Conservation (phyloP, 495 filamentous ascomycete species). For the Sordaria brevicollis region DNA sequence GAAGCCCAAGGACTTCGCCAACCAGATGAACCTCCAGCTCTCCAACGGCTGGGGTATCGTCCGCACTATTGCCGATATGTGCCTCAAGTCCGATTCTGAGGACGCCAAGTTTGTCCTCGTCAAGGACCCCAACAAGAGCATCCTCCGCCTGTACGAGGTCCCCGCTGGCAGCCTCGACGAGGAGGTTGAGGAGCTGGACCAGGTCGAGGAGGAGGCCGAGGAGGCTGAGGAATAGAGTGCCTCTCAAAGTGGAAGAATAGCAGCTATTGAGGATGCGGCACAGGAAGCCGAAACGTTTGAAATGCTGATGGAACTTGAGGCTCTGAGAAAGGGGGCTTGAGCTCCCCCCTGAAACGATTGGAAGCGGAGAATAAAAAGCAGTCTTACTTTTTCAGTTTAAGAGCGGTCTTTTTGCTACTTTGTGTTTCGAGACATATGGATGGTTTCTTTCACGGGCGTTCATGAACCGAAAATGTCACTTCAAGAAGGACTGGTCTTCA, state of each 20-base stretch:
- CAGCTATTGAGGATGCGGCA: background rate
- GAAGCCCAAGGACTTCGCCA: conserved; percentile 93
- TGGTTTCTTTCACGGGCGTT: background rate
- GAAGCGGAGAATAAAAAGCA: background rate
- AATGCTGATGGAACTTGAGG: background rate
- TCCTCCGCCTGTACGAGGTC: conserved; percentile 86
- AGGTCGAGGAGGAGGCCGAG: conserved; percentile 16
- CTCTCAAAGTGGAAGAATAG: background rate
- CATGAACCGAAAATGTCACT: background rate
- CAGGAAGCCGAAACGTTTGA: background rate
- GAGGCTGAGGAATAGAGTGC: conserved; percentile 22
- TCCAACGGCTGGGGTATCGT: conserved; percentile 99
- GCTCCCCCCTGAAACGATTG: background rate
- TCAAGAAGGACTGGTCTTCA: background rate
- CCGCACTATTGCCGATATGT: conserved; percentile 91
- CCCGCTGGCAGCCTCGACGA: conserved; percentile 76
- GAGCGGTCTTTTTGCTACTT: background rate
- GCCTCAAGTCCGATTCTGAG: conserved; percentile 44
- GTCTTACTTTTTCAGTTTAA: background rate
- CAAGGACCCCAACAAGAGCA: conserved; percentile 91
- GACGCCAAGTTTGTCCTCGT: conserved; percentile 65
- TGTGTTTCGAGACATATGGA: background rate
- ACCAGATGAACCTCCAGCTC: conserved; percentile 94
- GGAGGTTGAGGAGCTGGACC: conserved; percentile 29
- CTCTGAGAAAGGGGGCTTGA: background rate